These are phyloP conservation scores for Zalaria sp. DNA, from an alignment of 2,329 filamentous ascomycete species.

Conservation along the genomic window DNA sequence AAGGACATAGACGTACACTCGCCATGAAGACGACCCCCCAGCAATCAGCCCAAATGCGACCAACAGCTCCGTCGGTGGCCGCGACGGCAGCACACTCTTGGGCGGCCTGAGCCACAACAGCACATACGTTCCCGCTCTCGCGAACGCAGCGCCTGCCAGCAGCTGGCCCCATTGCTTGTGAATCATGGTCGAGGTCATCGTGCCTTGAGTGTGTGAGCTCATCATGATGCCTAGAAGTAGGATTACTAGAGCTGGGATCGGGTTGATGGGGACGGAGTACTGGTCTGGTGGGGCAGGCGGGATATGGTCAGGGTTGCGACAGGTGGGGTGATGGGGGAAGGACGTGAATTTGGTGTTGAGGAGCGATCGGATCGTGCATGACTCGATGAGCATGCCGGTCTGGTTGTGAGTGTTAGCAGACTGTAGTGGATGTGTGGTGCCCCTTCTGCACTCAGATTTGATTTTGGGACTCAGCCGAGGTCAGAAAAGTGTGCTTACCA, in stretches of 20 bases:
- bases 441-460: too few relatives aligned
- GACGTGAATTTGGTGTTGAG: slow-evolving; percentile 22
- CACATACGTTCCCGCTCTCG: slow-evolving; percentile 64
- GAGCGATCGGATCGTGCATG: slow-evolving; percentile 47
- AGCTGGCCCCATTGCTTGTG: slow-evolving; percentile 85
- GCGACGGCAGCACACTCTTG: slow-evolving; percentile 59
- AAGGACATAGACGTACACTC: too few relatives aligned
- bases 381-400: slow-evolving; percentile 10
- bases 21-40: slow-evolving; percentile 75
- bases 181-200: slow-evolving; percentile 73
- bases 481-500: slow-evolving; percentile 31
- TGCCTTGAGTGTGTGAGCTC: slow-evolving; percentile 71
- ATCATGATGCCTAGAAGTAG: slow-evolving; percentile 81
- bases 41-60: slow-evolving; percentile 70
- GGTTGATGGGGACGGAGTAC: slow-evolving; percentile 67
- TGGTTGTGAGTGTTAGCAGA: too few relatives aligned
- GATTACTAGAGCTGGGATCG: slow-evolving; percentile 70
- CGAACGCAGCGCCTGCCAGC: slow-evolving; percentile 61
- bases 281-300: slow-evolving; percentile 40
- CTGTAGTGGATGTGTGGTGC: too few relatives aligned
- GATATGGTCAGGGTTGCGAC: too few relatives aligned
- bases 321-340: too few relatives aligned
- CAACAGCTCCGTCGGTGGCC: slow-evolving; percentile 75
- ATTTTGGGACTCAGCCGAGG: too few relatives aligned
- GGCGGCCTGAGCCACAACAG: slow-evolving; percentile 65